Evolutionary conservation across 23 red algal species (phyloP), one percentile per base, ranked within the genome.

Genomic region (Gracilariopsis chorda): DNA sequence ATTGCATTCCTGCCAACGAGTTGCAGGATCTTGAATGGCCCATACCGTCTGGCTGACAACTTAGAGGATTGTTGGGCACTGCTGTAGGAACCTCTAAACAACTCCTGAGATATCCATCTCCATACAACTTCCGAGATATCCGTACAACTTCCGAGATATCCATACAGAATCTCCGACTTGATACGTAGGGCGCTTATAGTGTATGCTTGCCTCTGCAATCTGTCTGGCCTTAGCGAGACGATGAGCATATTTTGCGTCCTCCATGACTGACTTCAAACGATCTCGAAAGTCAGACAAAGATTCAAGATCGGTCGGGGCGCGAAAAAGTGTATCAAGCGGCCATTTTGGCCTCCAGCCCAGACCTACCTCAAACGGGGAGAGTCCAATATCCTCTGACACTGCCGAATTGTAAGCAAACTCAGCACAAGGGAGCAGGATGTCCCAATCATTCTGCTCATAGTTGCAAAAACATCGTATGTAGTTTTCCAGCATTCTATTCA

Each of bases 321-420:
- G 43, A 21, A 3, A 35, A 2, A 82, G 23, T 16, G 23, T 28
- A 59, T 56, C 45, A 2, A 82, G 9, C 41, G 45, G 23, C 6
- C 20, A 82, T 42, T 63, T 82, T 14, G 78, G 49, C 13, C 24
- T 82, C 48, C 49, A 82, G 13, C 78, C 49, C 47, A 82, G 51
- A 51, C 60, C 78, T 36, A 82, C 4, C 49, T 82, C 78, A 28
- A 82, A 82, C n/a, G 78, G 78, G 35, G 49, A 82, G 7, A 59
- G 23, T 33, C 30, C 47, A 9, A 82, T 2, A 36, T 69, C 81
- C 30, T 65, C 4, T n/a, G 35, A 19, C n/a, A 49, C 34, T 24
- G 56, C 81, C 7, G 56, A 86, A 41, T 86, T 86, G 81, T 70
- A 86, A 24, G 81, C 55, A 48, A 86, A 86, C 21, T 86, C 81